phyloP scores from a whole-genome alignment of 1,284 basidiomycete genomes.

The Mycosarcoma mackinlayi region DNA sequence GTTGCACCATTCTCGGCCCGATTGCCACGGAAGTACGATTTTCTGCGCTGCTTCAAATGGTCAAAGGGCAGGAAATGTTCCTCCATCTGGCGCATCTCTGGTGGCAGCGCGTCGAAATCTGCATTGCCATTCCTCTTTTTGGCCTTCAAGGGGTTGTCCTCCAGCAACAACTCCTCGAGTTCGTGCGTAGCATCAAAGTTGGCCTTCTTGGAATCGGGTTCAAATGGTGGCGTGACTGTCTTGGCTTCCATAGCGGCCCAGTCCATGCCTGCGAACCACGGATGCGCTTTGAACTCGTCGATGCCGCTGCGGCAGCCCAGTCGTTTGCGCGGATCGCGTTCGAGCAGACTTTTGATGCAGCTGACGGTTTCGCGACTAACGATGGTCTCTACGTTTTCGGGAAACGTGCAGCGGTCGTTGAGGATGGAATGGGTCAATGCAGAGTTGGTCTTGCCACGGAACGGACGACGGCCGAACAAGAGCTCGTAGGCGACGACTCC shows the following conservation, averaged over 20 bases:
- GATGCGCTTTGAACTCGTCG: slow-evolving; percentile 76
- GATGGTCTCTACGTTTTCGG: slow-evolving; percentile 61
- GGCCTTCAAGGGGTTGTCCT: slow-evolving; percentile 96
- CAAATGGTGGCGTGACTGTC: slow-evolving; percentile 83
- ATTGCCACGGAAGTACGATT: slow-evolving; percentile 60
- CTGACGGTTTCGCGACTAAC: slow-evolving; percentile 52
- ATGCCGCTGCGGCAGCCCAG: slow-evolving; percentile 83
- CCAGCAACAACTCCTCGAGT: slow-evolving; percentile 90
- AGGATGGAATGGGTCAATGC: slow-evolving; percentile 61
- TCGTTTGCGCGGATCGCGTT: slow-evolving; percentile 83
- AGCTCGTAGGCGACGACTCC: slow-evolving; percentile 63
- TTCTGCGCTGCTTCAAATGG: slow-evolving; percentile 59
- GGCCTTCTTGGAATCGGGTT: slow-evolving; percentile 96
- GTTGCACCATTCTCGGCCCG: slow-evolving; percentile 2
- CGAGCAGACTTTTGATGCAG: slow-evolving; percentile 73
- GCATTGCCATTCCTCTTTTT: slow-evolving; percentile 89
- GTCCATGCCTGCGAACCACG: slow-evolving; percentile 87
- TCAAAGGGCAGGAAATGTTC: slow-evolving; percentile 75
- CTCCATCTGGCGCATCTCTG: slow-evolving; percentile 96
- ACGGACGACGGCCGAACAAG: slow-evolving; percentile 60
- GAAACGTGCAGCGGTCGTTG: slow-evolving; percentile 59
- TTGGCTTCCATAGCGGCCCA: slow-evolving; percentile 84
- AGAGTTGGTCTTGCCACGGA: slow-evolving; percentile 62
- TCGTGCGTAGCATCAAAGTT: slow-evolving; percentile 99
- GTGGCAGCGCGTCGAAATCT: slow-evolving; percentile 82